Percentiles rank a stretch among this genome's conserved stretches.
Conservation (phyloP, 495 filamentous ascomycete species). For the Penicillium goetzii region DNA sequence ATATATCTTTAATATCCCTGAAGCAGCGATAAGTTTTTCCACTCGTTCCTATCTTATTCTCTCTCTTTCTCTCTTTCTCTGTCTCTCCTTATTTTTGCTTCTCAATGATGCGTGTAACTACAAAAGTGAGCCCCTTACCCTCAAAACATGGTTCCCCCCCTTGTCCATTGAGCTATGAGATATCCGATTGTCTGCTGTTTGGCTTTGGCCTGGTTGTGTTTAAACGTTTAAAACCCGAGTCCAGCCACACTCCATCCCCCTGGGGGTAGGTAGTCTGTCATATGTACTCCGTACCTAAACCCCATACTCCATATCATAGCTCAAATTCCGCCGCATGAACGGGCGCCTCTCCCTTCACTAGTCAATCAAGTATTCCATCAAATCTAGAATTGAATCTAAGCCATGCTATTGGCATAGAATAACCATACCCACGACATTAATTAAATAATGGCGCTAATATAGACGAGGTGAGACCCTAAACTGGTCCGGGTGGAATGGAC, state of each 20-base stretch:
- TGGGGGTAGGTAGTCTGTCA: not conserved
- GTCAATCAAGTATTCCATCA: not conserved
- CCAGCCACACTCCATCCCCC: not conserved
- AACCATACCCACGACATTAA: not conserved
- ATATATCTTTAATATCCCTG: slow-evolving; percentile 56
- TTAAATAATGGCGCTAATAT: not conserved
- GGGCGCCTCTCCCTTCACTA: not conserved
- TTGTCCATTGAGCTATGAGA: not conserved
- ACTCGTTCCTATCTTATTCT: slow-evolving; percentile 37
- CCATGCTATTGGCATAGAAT: not conserved
- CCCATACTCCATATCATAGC: not conserved
- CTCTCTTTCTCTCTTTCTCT: slow-evolving; percentile 12
- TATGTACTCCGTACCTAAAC: not conserved
- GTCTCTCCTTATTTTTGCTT: slow-evolving; percentile 1
- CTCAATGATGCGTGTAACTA: slow-evolving; percentile 33
- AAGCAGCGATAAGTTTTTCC: slow-evolving; percentile 50
- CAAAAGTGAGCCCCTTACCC: slow-evolving; percentile 22
- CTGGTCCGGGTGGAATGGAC: slow-evolving; percentile 27
- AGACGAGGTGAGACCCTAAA: not conserved
- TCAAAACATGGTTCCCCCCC: not conserved
- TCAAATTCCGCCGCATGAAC: not conserved
- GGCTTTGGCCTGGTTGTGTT: slow-evolving; percentile 8
- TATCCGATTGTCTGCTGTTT: not conserved
- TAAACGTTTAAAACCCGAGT: not conserved
- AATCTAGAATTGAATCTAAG: not conserved